Conservation (phyloP, 225 moss, liverwort and hornwort species). For the Bryoerythrophyllum caledonicum region DNA sequence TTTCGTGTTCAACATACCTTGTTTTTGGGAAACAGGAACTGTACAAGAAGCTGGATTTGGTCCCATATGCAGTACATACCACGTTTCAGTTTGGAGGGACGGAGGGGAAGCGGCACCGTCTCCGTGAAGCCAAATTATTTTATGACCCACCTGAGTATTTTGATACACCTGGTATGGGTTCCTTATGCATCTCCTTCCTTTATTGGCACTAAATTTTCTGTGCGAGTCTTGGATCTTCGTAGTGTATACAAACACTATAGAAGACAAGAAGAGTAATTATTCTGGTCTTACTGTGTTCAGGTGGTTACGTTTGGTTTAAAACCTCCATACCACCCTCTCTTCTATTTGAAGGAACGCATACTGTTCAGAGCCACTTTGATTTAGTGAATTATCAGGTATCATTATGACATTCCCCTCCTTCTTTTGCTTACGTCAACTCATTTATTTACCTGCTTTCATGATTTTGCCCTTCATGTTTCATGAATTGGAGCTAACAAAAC, state of each 20-base stretch:
- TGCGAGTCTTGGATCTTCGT: too few relatives aligned
- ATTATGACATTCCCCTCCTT: not conserved
- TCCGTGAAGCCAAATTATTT: slow-evolving; percentile 78
- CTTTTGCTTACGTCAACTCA: not conserved
- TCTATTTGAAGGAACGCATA: slow-evolving; percentile 63
- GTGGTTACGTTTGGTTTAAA: slow-evolving; percentile 76
- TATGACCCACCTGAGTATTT: slow-evolving; percentile 77
- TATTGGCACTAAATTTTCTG: not conserved
- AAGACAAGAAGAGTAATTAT: too few relatives aligned
- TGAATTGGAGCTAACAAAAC: too few relatives aligned
- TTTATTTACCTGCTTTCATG: not conserved
- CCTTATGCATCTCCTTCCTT: too few relatives aligned
- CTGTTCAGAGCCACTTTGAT: slow-evolving; percentile 84
- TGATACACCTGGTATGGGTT: slow-evolving; percentile 71
- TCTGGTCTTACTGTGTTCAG: too few relatives aligned
- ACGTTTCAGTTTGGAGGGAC: slow-evolving; percentile 95
- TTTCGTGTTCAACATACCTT: not conserved
- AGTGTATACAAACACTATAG: too few relatives aligned
- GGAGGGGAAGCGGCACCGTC: slow-evolving; percentile 87
- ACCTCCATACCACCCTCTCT: slow-evolving; percentile 66
- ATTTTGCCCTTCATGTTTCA: too few relatives aligned
- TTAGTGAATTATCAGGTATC: slow-evolving; percentile 90
- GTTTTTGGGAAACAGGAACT: slow-evolving; percentile 51
- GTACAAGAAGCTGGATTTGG: slow-evolving; percentile 78
- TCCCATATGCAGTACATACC: slow-evolving; percentile 86